phyloP scores from a whole-genome alignment of 2,329 filamentous ascomycete species.

The Penicillium sp. region DNA sequence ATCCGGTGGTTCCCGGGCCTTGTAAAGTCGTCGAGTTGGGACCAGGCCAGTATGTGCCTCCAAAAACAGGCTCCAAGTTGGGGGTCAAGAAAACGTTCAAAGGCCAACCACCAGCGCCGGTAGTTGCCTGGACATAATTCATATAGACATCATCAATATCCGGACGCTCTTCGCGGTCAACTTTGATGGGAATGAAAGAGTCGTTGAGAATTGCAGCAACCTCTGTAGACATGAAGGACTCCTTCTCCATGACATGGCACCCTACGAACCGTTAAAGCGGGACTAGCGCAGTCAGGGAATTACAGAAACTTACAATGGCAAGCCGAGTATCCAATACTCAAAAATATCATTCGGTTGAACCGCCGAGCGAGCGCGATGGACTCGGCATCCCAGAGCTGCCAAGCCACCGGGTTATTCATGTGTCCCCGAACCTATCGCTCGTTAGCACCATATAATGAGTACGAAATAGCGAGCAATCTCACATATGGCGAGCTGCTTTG shows the following conservation, averaged over 20 bases:
- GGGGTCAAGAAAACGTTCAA: slow-evolving; percentile 96
- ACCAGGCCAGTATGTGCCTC: slow-evolving; percentile 92
- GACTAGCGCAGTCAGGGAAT: not conserved
- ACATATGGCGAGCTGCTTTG: slow-evolving; percentile 68
- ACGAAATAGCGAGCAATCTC: slow-evolving; percentile 27
- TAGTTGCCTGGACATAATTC: slow-evolving; percentile 96
- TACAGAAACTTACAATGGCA: slow-evolving; percentile 73
- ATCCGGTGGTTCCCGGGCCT: slow-evolving; percentile 66
- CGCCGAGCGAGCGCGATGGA: slow-evolving; percentile 72
- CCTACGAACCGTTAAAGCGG: slow-evolving; percentile 47
- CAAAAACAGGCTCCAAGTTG: slow-evolving; percentile 88
- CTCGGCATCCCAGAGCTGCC: slow-evolving; percentile 83
- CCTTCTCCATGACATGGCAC: slow-evolving; percentile 87
- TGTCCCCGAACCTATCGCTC: slow-evolving; percentile 63
- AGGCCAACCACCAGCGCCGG: slow-evolving; percentile 87
- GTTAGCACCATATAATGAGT: slow-evolving; percentile 14
- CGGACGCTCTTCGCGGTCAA: slow-evolving; percentile 90
- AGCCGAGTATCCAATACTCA: slow-evolving; percentile 92
- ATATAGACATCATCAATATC: slow-evolving; percentile 96
- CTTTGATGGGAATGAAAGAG: slow-evolving; percentile 84
- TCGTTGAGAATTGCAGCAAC: slow-evolving; percentile 81
- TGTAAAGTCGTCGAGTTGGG: slow-evolving; percentile 58
- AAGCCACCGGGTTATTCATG: slow-evolving; percentile 77
- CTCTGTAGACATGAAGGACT: slow-evolving; percentile 81
- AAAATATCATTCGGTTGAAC: slow-evolving; percentile 84